phyloP scores from a whole-genome alignment of 805 yeast genomes.

The Allodekkera sacchari region DNA sequence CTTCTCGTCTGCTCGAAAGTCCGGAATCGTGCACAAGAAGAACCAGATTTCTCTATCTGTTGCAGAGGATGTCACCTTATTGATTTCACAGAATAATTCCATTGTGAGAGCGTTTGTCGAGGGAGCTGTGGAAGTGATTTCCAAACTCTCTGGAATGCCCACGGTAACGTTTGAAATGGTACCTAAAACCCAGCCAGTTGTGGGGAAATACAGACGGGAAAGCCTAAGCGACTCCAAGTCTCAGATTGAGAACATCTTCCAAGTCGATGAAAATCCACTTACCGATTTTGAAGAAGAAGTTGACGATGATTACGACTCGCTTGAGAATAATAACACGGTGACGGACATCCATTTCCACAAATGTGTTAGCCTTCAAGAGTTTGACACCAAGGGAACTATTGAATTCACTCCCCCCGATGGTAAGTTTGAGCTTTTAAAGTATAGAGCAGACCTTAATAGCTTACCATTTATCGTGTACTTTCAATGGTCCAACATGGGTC shows the following conservation, averaged over 20 bases:
- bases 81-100: constrained; percentile 58
- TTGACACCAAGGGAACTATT: constrained; percentile 56
- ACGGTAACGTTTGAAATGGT: constrained; percentile 70
- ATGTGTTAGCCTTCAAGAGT: constrained; percentile 67
- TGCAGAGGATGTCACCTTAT: constrained; percentile 62
- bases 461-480: constrained; percentile 68
- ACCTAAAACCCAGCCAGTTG: background rate
- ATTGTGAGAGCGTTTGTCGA: constrained; percentile 64
- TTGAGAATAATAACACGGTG: constrained; percentile 20
- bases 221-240: background rate
- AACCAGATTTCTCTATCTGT: constrained; percentile 76
- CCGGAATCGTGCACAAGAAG: constrained; percentile 66
- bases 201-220: constrained; percentile 1
- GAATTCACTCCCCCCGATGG: constrained; percentile 86
- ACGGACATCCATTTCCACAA: constrained; percentile 84
- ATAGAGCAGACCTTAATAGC: constrained; percentile 51
- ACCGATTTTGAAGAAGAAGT: constrained; percentile 6
- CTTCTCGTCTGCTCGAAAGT: constrained; percentile 27
- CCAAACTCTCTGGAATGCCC: constrained; percentile 77
- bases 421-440: constrained; percentile 72
- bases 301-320: constrained; percentile 9
- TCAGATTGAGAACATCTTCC: background rate
- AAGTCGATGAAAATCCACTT: background rate
- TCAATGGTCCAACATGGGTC: constrained; percentile 36
- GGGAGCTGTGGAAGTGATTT: constrained; percentile 63